Evolutionary conservation across 176 grass and related monocot genomes (phyloP).

Genomic region (Pontederia paniculata): DNA sequence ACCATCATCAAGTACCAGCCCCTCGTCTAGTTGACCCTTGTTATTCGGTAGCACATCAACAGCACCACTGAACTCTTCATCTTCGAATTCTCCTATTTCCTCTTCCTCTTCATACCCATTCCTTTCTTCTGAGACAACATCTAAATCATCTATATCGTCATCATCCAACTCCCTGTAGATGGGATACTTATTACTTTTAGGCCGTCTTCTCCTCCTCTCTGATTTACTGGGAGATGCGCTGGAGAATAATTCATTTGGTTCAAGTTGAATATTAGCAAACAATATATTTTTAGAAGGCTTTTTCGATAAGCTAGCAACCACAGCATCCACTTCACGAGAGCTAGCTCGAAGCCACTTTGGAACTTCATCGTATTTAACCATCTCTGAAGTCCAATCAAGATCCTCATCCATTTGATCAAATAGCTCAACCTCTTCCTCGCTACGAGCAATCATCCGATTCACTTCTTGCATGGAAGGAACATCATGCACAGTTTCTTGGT

Average conservation of each 20-base stretch:
- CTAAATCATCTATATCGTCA: conserved; percentile 69
- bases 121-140: conserved; percentile 75
- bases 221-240: conserved; percentile 23
- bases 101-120: conserved; percentile 59
- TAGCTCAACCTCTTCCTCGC: conserved; percentile 68
- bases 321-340: conserved; percentile 61
- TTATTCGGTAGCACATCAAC: conserved; percentile 49
- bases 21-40: conserved; percentile 27
- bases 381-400: conserved; percentile 89
- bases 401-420: conserved; percentile 99
- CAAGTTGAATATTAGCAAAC: conserved; percentile 34
- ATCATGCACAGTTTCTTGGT: conserved; percentile 92
- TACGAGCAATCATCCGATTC: conserved; percentile 99
- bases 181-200: conserved; percentile 41
- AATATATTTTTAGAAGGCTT: conserved; percentile 57
- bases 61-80: conserved; percentile 52
- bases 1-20: conserved; percentile 17
- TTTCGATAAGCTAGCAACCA: conserved; percentile 55
- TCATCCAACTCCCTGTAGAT: conserved; percentile 85
- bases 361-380: conserved; percentile 66
- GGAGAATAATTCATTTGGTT: conserved; percentile 23
- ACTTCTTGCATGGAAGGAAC: conserved; percentile 96
- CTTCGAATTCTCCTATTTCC: conserved; percentile 72
- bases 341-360: conserved; percentile 86
- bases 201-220: conserved; percentile 60